Conservation (phyloP, 1,284 basidiomycete species). For the Cystobasidium slooffiae region DNA sequence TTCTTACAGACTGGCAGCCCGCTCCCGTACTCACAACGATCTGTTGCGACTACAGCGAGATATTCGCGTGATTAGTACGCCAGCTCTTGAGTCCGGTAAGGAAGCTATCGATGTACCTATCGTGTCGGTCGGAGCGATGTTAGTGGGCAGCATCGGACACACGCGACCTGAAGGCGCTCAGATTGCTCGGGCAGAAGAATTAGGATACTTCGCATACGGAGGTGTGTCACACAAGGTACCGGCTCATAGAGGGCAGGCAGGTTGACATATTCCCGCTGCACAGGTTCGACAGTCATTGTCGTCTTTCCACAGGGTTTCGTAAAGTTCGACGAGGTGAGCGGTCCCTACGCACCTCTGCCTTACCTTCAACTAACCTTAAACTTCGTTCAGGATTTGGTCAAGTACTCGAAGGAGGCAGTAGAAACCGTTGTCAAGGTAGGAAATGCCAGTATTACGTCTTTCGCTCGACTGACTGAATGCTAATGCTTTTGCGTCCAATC, state of each 20-base stretch:
- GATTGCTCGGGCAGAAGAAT: conserved; percentile 60
- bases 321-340: conserved; percentile 62
- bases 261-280: neutral
- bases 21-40: conserved; percentile 52
- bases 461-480: too few relatives aligned
- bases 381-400: conserved; percentile 18
- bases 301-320: conserved; percentile 69
- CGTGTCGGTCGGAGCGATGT: conserved; percentile 61
- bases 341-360: conserved; percentile 61
- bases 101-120: conserved; percentile 55
- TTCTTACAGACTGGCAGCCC: conserved; percentile 46
- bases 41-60: conserved; percentile 22
- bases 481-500: too few relatives aligned
- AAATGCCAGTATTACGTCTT: too few relatives aligned
- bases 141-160: conserved; percentile 61
- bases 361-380: neutral
- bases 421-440: conserved; percentile 37
- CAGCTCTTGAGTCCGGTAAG: conserved; percentile 53
- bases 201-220: conserved; percentile 37
- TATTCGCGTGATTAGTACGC: conserved; percentile 23
- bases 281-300: conserved; percentile 71
- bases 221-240: neutral
- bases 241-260: neutral
- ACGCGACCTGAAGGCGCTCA: conserved; percentile 57
- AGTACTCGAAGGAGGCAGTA: conserved; percentile 24